Conservation (phyloP, 1,284 basidiomycete genomes). For the Stygiomarasmius scandens region DNA sequence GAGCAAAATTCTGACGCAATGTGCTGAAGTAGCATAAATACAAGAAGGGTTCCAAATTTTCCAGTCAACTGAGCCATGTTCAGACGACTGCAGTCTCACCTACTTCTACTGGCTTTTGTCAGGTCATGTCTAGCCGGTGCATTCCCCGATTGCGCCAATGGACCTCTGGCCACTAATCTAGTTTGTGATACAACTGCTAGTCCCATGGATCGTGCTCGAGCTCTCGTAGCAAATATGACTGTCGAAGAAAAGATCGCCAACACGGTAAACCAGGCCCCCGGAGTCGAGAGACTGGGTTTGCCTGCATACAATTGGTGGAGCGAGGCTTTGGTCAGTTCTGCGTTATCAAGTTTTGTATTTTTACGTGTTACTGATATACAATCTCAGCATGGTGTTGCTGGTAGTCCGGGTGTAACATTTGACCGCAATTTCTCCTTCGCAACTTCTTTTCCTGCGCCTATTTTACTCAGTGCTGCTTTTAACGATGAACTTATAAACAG, state of each 20-base stretch:
- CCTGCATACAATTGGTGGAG: conserved; percentile 60
- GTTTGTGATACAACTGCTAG: conserved; percentile 53
- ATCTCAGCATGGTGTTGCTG: conserved; percentile 53
- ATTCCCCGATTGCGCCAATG: conserved; percentile 52
- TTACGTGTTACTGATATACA: neutral
- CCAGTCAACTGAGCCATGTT: too few species aligned
- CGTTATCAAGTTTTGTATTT: neutral
- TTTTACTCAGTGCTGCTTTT: conserved; percentile 91
- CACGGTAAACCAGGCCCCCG: conserved; percentile 49
- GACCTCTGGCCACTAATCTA: conserved; percentile 45
- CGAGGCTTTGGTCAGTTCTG: conserved; percentile 46
- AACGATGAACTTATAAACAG: conserved; percentile 53
- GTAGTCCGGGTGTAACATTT: conserved; percentile 54
- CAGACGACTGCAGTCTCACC: neutral
- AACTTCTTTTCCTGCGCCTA: conserved; percentile 73
- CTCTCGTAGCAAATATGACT: conserved; percentile 50
- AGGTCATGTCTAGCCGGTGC: conserved; percentile 12
- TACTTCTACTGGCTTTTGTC: neutral
- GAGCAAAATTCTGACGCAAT: too few species aligned
- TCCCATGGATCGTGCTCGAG: conserved; percentile 47
- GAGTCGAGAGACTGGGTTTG: conserved; percentile 52
- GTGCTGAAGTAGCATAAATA: too few species aligned
- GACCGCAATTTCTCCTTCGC: conserved; percentile 52
- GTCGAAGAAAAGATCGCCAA: conserved; percentile 52
- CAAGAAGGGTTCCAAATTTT: neutral